Percentiles rank a stretch among this genome's conserved stretches.
These are phyloP conservation scores for Colletotrichum tofieldiae DNA, from an alignment of 2,329 filamentous ascomycete genomes.

Conservation along the genomic window DNA sequence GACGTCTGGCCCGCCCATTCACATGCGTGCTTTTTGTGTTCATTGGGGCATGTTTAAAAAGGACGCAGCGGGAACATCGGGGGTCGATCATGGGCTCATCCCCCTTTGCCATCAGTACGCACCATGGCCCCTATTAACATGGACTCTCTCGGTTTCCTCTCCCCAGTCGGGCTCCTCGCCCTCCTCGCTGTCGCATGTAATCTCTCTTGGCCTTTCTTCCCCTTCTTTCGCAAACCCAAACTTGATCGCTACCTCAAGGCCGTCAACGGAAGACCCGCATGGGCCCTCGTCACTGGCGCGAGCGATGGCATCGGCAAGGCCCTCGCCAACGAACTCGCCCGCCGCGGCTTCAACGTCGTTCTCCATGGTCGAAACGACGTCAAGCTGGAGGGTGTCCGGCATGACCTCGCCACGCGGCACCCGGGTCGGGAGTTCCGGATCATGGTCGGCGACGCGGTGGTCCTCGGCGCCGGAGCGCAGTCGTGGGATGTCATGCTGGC, in stretches of 20 bases:
- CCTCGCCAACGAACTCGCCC: constrained; percentile 66
- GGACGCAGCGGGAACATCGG: not conserved
- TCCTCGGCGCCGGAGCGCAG: constrained; percentile 5
- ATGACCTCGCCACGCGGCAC: constrained; percentile 56
- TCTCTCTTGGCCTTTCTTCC: constrained; percentile 26
- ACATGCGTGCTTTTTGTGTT: constrained; percentile 2
- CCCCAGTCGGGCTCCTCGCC: constrained; percentile 10
- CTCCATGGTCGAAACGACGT: constrained; percentile 68
- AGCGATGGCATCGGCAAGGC: constrained; percentile 69
- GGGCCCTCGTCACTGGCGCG: constrained; percentile 68
- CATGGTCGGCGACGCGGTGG: constrained; percentile 61
- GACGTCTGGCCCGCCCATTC: constrained; percentile 15
- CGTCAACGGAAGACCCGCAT: constrained; percentile 48
- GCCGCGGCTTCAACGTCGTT: constrained; percentile 69
- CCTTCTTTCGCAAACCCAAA: constrained; percentile 26
- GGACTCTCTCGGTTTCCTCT: constrained; percentile 14
- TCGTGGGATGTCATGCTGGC: constrained; percentile 39
- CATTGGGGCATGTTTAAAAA: not conserved
- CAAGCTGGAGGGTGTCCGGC: constrained; percentile 62
- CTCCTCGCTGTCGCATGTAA: constrained; percentile 25
- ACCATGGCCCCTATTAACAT: not conserved
- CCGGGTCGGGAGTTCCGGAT: constrained; percentile 57
- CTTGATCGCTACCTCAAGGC: constrained; percentile 47
- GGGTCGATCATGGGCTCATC: not conserved
- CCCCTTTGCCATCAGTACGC: not conserved